Conservation (phyloP, 768 basidiomycete species). For the Tephrocybe sp. region DNA sequence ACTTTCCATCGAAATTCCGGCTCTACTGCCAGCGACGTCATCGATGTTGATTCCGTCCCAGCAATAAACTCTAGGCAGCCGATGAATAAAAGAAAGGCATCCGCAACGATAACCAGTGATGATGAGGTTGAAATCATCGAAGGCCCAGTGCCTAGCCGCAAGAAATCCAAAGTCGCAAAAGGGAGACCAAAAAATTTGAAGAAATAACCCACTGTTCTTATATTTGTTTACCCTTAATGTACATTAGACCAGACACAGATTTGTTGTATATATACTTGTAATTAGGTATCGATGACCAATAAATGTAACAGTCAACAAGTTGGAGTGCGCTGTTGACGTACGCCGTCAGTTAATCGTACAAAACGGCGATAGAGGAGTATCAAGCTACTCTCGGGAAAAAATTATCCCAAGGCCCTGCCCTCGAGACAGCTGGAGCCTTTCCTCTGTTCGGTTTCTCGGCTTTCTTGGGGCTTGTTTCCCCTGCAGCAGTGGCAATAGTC, state of each 20-base stretch:
- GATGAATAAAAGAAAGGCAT: constrained; percentile 50
- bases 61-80: constrained; percentile 22
- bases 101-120: constrained; percentile 35
- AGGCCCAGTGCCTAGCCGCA: constrained; percentile 33
- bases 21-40: constrained; percentile 40
- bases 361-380: too few relatives aligned
- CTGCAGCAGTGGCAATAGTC: constrained; percentile 44
- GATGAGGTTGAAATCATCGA: constrained; percentile 57
- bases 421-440: constrained; percentile 20
- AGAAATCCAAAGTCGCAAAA: constrained; percentile 35
- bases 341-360: too few relatives aligned
- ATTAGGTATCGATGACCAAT: not conserved
- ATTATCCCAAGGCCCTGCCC: constrained; percentile 39
- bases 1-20: constrained; percentile 38
- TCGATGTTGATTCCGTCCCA: constrained; percentile 41
- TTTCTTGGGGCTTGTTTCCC: constrained; percentile 44
- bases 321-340: not conserved
- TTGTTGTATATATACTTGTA: constrained; percentile 2
- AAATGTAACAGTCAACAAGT: too few relatives aligned
- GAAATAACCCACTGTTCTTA: not conserved
- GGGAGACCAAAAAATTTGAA: constrained; percentile 44
- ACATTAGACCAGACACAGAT: not conserved
- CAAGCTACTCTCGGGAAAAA: constrained; percentile 36
- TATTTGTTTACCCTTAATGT: not conserved
- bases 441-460: constrained; percentile 13